Evolutionary conservation across 345 rosid genomes (phyloP), one percentile per base, ranked within the genome.

Genomic region (Bruguiera sexangula): DNA sequence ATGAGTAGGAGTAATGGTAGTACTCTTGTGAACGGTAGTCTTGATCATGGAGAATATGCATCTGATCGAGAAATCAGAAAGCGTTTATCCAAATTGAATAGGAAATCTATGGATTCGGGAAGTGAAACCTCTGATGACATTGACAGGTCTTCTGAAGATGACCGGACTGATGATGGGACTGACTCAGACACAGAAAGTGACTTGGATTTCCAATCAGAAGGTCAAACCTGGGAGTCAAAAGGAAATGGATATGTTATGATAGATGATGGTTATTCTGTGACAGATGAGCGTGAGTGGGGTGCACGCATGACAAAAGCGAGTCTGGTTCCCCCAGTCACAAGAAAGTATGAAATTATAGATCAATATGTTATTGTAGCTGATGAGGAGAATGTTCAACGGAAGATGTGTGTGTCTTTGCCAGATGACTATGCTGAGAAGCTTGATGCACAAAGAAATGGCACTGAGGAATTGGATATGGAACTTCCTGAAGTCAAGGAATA

Each of bases 261-360:
- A 18, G 94, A 88, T 50, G 96, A 87, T 67, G 77, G 82, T 52
- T 92, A 88, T 79, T 76, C 85, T 68, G 75, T 83, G 70, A 70
- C 72, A 16, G 99, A 90, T 74, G 99, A 96, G 65, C 98, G 99
- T 65, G 99, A 96, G 81, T 96, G 99, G 99, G 99, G 99, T 81
- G 98, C 98, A 48, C 99, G 99, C 68, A 96, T 96, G 99, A 96
- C 99, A 62, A 90, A 92, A 80, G 96, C 85, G 50, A 84, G 99
- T 79, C 84, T 96, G 72, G 99, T 96, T 80, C 99, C 99, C 79
- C 99, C 99, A 58, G 96, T 96, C 64, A 96, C 99, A 13, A 86
- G 99, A 83, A 92, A 92, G 79, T 96, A 96, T 78, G 98, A 96
- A 79, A 94, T 89, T 66, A 86, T 96, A 56, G 97, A 90, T 65